These are phyloP conservation scores for Pseudopithomyces maydicus DNA, from an alignment of 2,329 filamentous ascomycete genomes.

Conservation along the genomic window DNA sequence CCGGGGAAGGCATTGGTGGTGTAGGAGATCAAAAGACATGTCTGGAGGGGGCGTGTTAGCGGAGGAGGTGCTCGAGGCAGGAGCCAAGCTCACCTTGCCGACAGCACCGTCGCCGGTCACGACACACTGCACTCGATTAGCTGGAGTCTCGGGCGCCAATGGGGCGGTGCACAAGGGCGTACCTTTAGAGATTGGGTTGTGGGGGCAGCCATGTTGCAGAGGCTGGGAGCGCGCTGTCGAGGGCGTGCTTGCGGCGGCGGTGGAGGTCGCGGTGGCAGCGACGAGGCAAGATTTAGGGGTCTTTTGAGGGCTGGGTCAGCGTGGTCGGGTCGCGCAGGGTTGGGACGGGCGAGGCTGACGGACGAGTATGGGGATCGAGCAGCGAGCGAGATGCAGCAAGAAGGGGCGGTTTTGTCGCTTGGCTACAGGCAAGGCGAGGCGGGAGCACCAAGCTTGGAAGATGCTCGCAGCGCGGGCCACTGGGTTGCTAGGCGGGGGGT, in stretches of 20 bases:
- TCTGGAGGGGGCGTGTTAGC: conserved; percentile 62
- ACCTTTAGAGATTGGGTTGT: conserved; percentile 94
- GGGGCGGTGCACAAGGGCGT: conserved; percentile 23
- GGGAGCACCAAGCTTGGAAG: conserved; percentile 30
- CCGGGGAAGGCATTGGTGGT: conserved; percentile 99
- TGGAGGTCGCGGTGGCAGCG: background rate
- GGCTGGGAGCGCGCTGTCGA: conserved; percentile 15
- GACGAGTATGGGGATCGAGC: conserved; percentile 10
- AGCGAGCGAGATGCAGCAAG: conserved; percentile 39
- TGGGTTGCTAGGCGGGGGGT: conserved; percentile 2
- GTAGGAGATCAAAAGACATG: conserved; percentile 98
- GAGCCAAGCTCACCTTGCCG: conserved; percentile 75
- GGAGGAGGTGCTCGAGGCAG: conserved; percentile 14
- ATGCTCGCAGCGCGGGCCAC: conserved; percentile 16
- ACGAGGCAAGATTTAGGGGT: conserved; percentile 1
- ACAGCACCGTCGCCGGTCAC: conserved; percentile 99
- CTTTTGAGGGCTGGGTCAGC: conserved; percentile 4
- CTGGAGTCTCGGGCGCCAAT: background rate
- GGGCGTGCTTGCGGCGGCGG: conserved; percentile 9
- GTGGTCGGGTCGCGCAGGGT: background rate
- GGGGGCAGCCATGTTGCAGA: conserved; percentile 70
- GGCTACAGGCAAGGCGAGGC: conserved; percentile 41
- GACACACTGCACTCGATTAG: conserved; percentile 72
- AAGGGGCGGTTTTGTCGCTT: conserved; percentile 43
- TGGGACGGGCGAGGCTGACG: background rate